Base-by-base conservation (phyloP, 2,329 filamentous ascomycete genomes). In the Cercospora zeina region DNA sequence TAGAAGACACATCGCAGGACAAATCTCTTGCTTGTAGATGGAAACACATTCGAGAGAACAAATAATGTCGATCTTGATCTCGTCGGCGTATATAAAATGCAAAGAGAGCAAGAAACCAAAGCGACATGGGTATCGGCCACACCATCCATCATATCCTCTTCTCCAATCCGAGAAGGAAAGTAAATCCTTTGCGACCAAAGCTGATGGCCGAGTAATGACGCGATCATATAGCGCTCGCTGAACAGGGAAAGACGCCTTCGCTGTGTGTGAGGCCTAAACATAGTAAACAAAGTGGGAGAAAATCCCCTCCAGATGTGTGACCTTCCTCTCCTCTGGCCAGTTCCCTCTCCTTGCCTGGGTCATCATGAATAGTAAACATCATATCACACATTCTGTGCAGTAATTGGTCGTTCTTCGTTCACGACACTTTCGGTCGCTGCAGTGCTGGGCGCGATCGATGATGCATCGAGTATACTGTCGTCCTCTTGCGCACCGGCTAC, bases 401-500 rank as follows among this genome's bases (percentile, higher is more conserved):
- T 50, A 34, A 54, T 37, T 34, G 55, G 34, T 33, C 53, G 62
- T 59, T 58, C 53, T 45, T 61, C 54, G 30, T 61, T 58, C 9
- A 54, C 31, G 16, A 58, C 62, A 31, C 55, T 57, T 33, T 58
- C 62, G 27, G 62, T 62, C 13, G 59, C 53, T 21, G 58, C 54
- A 16, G 62, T 63, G 36, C 62, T 63, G 14, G 62, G 58, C 4
- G 53, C 62, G 50, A 60, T 55, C 3, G 58, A 60, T 16, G 21
- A 45, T 7, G 50, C 37, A 37, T 60, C 58, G 19, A 49, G 50
- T 19, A 27, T 54, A 33, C 57, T 61, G 7, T 50, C 47, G 36
- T 66, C 65, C 36, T 65, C 53, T 34, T 68, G 67, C 6, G 66
- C 68, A 14, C 67, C 68, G 14, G 55, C 61, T 21, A 64, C 27